Conservation (phyloP, 208 protist genomes). For the Leishmania mexicana region DNA sequence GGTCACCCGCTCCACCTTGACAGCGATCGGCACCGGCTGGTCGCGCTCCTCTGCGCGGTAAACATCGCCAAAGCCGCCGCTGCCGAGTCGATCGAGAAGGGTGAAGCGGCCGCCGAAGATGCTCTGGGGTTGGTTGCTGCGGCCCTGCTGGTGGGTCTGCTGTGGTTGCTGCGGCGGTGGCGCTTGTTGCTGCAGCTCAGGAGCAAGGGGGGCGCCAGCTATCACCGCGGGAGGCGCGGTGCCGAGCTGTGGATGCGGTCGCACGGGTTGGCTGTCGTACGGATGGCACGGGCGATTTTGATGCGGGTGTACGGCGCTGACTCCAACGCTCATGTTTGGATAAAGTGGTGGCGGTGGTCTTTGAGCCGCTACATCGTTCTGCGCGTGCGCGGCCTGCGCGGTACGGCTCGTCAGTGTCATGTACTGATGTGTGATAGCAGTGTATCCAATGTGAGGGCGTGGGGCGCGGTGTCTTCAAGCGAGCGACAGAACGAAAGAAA, state of each 20-base stretch:
- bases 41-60: conserved; percentile 76
- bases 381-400: not conserved
- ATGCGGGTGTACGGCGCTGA: not conserved
- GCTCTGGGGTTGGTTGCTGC: not conserved
- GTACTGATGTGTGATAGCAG: not conserved
- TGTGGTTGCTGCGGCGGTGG: not conserved
- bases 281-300: not conserved
- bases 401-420: conserved; percentile 8
- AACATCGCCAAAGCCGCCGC: conserved; percentile 98
- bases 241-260: conserved; percentile 2
- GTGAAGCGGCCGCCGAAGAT: conserved; percentile 60
- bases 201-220: not conserved
- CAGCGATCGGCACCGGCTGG: conserved; percentile 36
- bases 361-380: not conserved
- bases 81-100: conserved; percentile 87
- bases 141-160: not conserved
- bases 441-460: not conserved
- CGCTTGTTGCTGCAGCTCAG: not conserved
- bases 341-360: conserved; percentile 6
- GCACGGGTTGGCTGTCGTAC: not conserved
- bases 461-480: not conserved
- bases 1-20: conserved; percentile 58
- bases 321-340: not conserved
- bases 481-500: conserved; percentile 10
- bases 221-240: not conserved